Base-by-base conservation (phyloP, 495 filamentous ascomycete species). In the Penicillium parvum region DNA sequence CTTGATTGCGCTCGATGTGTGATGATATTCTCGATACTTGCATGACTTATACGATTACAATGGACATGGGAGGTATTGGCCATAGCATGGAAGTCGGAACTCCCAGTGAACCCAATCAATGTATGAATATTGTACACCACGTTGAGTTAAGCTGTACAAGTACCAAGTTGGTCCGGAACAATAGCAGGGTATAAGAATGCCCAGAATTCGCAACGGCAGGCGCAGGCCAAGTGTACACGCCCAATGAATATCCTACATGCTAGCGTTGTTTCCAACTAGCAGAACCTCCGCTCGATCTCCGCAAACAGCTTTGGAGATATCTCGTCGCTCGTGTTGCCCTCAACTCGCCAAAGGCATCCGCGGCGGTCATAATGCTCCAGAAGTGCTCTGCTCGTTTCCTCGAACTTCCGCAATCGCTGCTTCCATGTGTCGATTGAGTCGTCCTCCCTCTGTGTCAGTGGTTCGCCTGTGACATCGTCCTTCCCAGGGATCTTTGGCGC, bases 391-490 rank as follows among this genome's bases (percentile, higher is more conserved):
- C 88, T 95, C 1, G 85, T 88, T 62, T 95, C 87, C 49, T 87
- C 82, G 52, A 96, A 97, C 50, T 84, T 84, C 49, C 73, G 73
- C 58, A 96, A 73, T 23, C 92, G 77, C 49, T 76, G 70, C 54
- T 78, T 82, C 77, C 94, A 97, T 11, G 87, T 85, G 35, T 92
- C 83, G 53, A 90, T 80, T 50, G 79, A 82, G 60, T 98, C 92
- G 55, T 98, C 92, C 11, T 78, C 68, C 45, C 92, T 73, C 50
- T 91, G 82, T 21, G 85, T 86, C 47, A 98, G 69, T 17, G 77
- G 68, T 62, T 98, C 92, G 15, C 94, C 92, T 0, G 94, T 98
- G 38, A 95, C 60, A 60, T 98, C 92, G 64, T 98, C 92, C 57
- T 74, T 77, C 15, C 94, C 91, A 0, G 78, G 63, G 7, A 89